Evolutionary conservation across 768 basidiomycete species (phyloP).

Genomic region (Gautieria morchelliformis): DNA sequence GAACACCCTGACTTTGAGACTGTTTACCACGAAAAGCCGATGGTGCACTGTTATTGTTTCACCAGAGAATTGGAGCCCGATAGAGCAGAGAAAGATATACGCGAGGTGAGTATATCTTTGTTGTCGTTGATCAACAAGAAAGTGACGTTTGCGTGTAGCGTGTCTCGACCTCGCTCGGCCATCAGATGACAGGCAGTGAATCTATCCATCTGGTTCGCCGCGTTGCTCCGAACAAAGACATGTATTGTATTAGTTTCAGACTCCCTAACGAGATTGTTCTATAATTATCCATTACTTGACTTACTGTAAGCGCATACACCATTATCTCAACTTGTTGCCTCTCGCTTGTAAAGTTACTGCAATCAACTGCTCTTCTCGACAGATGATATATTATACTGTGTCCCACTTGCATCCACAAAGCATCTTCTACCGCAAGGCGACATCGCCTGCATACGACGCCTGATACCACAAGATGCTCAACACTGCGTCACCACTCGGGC

Average conservation of each 20-base stretch:
- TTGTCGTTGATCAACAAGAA: neutral
- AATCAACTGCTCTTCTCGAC: no score
- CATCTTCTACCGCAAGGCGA: no score
- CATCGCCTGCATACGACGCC: no score
- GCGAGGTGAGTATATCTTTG: constrained; percentile 43
- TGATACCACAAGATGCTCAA: neutral
- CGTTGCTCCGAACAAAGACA: constrained; percentile 93
- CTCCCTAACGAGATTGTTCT: constrained; percentile 39
- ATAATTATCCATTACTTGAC: neutral
- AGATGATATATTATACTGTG: no score
- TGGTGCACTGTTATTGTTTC: constrained; percentile 96
- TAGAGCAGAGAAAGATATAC: constrained; percentile 69
- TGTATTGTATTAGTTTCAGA: constrained; percentile 93
- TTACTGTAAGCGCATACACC: no score
- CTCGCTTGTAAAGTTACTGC: no score
- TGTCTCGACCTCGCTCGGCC: constrained; percentile 22
- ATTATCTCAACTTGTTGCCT: no score
- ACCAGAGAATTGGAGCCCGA: constrained; percentile 69
- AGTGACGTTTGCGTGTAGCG: constrained; percentile 9
- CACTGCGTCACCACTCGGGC: neutral
- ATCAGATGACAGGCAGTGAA: constrained; percentile 37
- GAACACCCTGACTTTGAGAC: constrained; percentile 38
- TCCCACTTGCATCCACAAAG: no score
- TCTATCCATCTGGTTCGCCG: constrained; percentile 73
- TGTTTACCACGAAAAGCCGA: constrained; percentile 54